Percentiles rank a stretch among this genome's conserved stretches.
Evolutionary conservation across 345 rosid species (phyloP).

Genomic region (Gossypium anomalum): DNA sequence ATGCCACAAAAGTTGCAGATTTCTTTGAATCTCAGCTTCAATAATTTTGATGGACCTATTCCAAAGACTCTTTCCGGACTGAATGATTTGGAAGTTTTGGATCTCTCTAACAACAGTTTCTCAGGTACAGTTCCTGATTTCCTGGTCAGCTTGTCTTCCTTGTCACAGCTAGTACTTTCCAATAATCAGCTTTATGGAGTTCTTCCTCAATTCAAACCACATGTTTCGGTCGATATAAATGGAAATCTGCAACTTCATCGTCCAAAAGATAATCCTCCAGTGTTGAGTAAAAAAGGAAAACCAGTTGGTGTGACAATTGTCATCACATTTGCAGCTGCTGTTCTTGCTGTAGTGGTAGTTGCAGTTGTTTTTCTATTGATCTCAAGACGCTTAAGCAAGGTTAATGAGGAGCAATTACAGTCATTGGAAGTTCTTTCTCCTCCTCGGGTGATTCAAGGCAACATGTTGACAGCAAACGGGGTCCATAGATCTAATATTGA

Average conservation of each 20-base stretch:
- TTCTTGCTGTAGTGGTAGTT: slow-evolving; percentile 29
- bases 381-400: slow-evolving; percentile 43
- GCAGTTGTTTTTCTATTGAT: slow-evolving; percentile 23
- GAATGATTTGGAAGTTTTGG: slow-evolving; percentile 54
- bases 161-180: slow-evolving; percentile 50
- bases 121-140: slow-evolving; percentile 44
- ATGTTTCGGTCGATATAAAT: slow-evolving; percentile 22
- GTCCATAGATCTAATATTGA: slow-evolving; percentile 58
- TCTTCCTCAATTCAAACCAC: slow-evolving; percentile 24
- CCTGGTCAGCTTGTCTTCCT: slow-evolving; percentile 24
- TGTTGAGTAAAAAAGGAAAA: slow-evolving; percentile 19
- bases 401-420: slow-evolving; percentile 36
- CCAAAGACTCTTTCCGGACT: slow-evolving; percentile 36
- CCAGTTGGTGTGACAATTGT: slow-evolving; percentile 27
- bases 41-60: slow-evolving; percentile 49
- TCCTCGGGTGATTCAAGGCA: slow-evolving; percentile 51
- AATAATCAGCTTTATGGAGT: slow-evolving; percentile 57
- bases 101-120: slow-evolving; percentile 61
- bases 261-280: not conserved
- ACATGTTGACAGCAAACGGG: slow-evolving; percentile 55
- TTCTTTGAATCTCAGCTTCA: slow-evolving; percentile 68
- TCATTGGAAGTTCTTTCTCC: slow-evolving; percentile 31
- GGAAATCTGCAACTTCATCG: slow-evolving; percentile 40
- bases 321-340: slow-evolving; percentile 35
- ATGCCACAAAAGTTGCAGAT: slow-evolving; percentile 65